Evolutionary conservation across 345 rosid genomes (phyloP).

Genomic region (Syzygium aqueum): DNA sequence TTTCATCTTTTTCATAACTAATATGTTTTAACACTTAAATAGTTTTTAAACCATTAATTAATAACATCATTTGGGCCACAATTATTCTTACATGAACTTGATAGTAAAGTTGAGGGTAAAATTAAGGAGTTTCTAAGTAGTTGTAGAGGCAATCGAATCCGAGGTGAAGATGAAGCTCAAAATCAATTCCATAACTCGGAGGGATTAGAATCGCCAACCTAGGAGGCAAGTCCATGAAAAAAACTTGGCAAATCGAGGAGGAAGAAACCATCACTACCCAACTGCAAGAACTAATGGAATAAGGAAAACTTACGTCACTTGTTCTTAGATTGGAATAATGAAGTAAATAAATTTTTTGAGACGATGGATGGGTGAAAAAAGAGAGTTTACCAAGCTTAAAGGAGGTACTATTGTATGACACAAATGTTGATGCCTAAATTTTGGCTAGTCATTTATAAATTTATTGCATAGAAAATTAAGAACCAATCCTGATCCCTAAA

Average conservation of each 20-base stretch:
- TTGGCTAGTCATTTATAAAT: too few relatives aligned
- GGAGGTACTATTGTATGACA: not conserved
- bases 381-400: not conserved
- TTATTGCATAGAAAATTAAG: too few relatives aligned
- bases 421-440: too few relatives aligned
- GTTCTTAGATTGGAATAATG: not conserved
- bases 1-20: too few relatives aligned
- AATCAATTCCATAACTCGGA: not conserved
- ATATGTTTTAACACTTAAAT: too few relatives aligned
- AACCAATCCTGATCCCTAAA: too few relatives aligned
- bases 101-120: not conserved
- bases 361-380: not conserved
- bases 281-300: not conserved
- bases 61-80: too few relatives aligned
- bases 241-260: not conserved
- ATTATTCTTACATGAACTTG: not conserved
- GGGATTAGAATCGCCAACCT: not conserved
- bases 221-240: not conserved
- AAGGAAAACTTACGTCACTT: not conserved
- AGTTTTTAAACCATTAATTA: too few relatives aligned
- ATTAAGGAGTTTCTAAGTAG: not conserved
- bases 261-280: not conserved
- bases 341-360: fast-evolving
- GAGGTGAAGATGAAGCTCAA: not conserved
- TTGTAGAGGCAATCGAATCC: not conserved